Evolutionary conservation across 805 yeast species (phyloP).

Genomic region (Yamadazyma paraphyllophila): DNA sequence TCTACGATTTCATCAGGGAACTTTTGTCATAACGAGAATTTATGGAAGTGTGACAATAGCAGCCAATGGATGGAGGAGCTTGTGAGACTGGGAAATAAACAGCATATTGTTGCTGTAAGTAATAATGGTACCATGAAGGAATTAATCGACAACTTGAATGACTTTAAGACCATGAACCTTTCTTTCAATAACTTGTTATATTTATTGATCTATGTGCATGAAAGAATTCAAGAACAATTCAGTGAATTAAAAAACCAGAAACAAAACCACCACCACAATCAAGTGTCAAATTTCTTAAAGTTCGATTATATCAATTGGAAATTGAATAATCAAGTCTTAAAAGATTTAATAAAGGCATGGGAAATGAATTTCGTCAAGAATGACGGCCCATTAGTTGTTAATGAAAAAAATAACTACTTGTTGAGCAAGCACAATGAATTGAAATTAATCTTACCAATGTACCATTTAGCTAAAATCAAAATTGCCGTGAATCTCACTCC

Average conservation of each 20-base stretch:
- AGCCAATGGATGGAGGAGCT: slow-evolving; percentile 47
- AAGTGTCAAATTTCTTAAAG: slow-evolving; percentile 17
- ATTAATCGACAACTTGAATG: slow-evolving; percentile 7
- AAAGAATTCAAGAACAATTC: slow-evolving; percentile 56
- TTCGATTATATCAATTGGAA: slow-evolving; percentile 63
- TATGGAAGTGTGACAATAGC: slow-evolving; percentile 56
- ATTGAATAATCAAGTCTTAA: slow-evolving; percentile 54
- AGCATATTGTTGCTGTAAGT: slow-evolving; percentile 15
- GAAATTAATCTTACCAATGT: slow-evolving; percentile 64
- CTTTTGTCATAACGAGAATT: slow-evolving; percentile 55
- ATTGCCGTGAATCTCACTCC: slow-evolving; percentile 62
- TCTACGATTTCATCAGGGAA: slow-evolving; percentile 60
- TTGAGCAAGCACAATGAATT: slow-evolving; percentile 54
- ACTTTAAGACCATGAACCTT: slow-evolving; percentile 9
- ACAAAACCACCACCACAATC: slow-evolving; percentile 17
- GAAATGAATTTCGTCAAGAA: slow-evolving; percentile 59
- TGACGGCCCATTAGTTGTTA: slow-evolving; percentile 60
- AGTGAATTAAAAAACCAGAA: slow-evolving; percentile 15
- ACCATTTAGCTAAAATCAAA: slow-evolving; percentile 65
- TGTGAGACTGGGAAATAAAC: slow-evolving; percentile 3
- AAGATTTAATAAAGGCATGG: slow-evolving; percentile 62
- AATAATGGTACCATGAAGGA: slow-evolving; percentile 13
- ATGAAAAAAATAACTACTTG: slow-evolving; percentile 46
- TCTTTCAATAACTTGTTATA: slow-evolving; percentile 30
- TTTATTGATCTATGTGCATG: slow-evolving; percentile 66